phyloP scores from a whole-genome alignment of 1,284 basidiomycete species.

The Fomitopsis betulina region DNA sequence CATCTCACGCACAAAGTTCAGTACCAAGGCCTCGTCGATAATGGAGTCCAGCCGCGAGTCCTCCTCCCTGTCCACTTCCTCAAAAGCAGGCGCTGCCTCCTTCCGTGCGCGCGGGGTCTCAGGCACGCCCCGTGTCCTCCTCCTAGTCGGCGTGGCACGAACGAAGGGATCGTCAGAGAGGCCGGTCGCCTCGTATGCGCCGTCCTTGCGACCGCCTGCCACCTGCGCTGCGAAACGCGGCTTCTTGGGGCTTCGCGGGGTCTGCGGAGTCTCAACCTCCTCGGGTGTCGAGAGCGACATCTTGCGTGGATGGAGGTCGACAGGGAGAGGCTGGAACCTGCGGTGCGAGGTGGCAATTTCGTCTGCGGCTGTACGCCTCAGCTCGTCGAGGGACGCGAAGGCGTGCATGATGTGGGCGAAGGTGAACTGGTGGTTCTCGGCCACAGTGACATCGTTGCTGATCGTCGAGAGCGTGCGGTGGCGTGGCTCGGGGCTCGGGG shows the following conservation, averaged over 20 bases:
- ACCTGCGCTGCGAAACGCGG: not conserved
- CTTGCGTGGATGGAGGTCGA: not conserved
- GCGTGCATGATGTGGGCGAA: slow-evolving; percentile 64
- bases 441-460: not conserved
- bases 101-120: not conserved
- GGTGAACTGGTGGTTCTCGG: slow-evolving; percentile 36
- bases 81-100: not conserved
- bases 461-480: not conserved
- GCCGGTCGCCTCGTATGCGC: not conserved
- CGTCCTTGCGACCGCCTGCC: not conserved
- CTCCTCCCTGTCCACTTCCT: not conserved
- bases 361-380: slow-evolving; percentile 51
- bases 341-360: slow-evolving; percentile 46
- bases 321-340: slow-evolving; percentile 2
- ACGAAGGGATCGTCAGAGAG: not conserved
- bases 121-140: not conserved
- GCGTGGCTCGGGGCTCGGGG: not conserved
- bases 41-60: not conserved
- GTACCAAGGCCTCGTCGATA: not conserved
- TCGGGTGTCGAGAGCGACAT: not conserved
- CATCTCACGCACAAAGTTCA: not conserved
- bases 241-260: not conserved
- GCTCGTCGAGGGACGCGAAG: slow-evolving; percentile 55
- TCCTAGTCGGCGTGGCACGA: not conserved
- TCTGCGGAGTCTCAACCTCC: not conserved